Conservation (phyloP, 805 yeast species). For the Candida manassasensis region DNA sequence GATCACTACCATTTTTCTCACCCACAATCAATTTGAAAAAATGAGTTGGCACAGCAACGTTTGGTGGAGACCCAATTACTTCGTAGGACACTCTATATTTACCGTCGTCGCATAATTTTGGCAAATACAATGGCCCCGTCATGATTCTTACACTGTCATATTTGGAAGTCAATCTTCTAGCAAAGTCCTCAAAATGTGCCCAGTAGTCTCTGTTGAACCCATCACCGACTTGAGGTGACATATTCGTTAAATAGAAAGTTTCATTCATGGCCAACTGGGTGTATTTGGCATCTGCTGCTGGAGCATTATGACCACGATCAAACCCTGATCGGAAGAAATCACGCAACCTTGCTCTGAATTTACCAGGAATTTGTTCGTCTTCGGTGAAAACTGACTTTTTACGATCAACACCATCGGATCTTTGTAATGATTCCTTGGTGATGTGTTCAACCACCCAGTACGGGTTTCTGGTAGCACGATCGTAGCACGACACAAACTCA, state of each 20-base stretch:
- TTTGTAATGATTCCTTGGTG: slow-evolving; percentile 60
- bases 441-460: slow-evolving; percentile 88
- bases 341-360: slow-evolving; percentile 68
- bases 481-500: slow-evolving; percentile 83
- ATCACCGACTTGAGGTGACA: slow-evolving; percentile 95
- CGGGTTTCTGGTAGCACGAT: slow-evolving; percentile 81
- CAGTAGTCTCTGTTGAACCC: slow-evolving; percentile 96
- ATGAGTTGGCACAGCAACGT: slow-evolving; percentile 95
- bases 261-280: slow-evolving; percentile 92
- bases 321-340: slow-evolving; percentile 95
- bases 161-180: slow-evolving; percentile 65
- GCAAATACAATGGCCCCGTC: slow-evolving; percentile 91
- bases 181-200: slow-evolving; percentile 94
- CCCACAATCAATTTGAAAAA: slow-evolving; percentile 89
- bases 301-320: slow-evolving; percentile 96
- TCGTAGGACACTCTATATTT: slow-evolving; percentile 83
- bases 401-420: slow-evolving; percentile 59
- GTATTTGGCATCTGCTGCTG: slow-evolving; percentile 95
- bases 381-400: slow-evolving; percentile 80
- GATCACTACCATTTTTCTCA: slow-evolving; percentile 46
- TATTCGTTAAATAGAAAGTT: slow-evolving; percentile 84
- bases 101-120: slow-evolving; percentile 75
- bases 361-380: slow-evolving; percentile 74
- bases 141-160: slow-evolving; percentile 78
- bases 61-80: slow-evolving; percentile 95